These are phyloP conservation scores for Vaccinium darrowii DNA, from an alignment of 148 eudicot genomes.

Conservation along the genomic window DNA sequence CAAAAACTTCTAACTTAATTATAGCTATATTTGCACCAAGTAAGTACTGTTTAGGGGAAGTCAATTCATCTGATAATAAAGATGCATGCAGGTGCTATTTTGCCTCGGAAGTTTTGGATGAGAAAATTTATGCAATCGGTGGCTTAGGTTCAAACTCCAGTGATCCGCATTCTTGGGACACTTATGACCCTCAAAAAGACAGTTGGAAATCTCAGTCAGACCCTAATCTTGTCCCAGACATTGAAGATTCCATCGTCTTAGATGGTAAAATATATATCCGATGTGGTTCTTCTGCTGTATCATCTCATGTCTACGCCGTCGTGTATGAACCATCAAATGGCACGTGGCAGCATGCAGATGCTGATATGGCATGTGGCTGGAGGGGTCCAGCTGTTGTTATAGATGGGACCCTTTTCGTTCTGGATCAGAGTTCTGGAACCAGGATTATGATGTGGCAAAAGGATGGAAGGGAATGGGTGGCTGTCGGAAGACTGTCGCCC, in stretches of 20 bases:
- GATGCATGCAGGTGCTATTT: slow-evolving; percentile 68
- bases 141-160: slow-evolving; percentile 60
- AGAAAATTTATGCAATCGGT: slow-evolving; percentile 77
- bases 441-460: slow-evolving; percentile 73
- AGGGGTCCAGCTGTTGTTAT: slow-evolving; percentile 69
- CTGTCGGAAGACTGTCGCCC: slow-evolving; percentile 54
- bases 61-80: slow-evolving; percentile 11
- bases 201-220: slow-evolving; percentile 61
- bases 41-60: background rate
- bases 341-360: slow-evolving; percentile 60
- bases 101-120: slow-evolving; percentile 63
- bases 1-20: background rate
- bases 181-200: slow-evolving; percentile 43
- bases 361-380: slow-evolving; percentile 72
- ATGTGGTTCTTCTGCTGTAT: slow-evolving; percentile 51
- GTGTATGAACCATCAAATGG: slow-evolving; percentile 60
- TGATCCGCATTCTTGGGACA: slow-evolving; percentile 70
- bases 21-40: background rate
- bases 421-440: slow-evolving; percentile 75
- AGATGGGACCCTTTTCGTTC: slow-evolving; percentile 52
- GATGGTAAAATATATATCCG: slow-evolving; percentile 63
- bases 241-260: slow-evolving; percentile 63
- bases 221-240: slow-evolving; percentile 54
- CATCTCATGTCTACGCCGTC: slow-evolving; percentile 53
- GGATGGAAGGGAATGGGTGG: slow-evolving; percentile 57